phyloP scores from a whole-genome alignment of 2,329 filamentous ascomycete genomes.

The Colletotrichum tanaceti region DNA sequence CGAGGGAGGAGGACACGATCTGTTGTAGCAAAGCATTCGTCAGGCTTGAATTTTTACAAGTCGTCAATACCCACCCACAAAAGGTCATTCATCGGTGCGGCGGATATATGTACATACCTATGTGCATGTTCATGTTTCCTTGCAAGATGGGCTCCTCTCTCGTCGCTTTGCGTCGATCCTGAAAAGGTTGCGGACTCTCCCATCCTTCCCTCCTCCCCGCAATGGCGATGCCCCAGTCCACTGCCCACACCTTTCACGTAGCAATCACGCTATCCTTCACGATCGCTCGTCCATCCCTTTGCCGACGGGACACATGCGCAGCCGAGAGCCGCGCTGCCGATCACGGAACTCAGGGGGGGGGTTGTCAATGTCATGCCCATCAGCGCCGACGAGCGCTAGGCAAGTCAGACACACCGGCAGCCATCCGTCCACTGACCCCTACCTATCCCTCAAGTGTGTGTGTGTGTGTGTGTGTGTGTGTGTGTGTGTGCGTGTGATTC shows the following conservation, averaged over 20 bases:
- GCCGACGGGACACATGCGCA: background rate
- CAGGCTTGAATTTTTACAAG: slow-evolving; percentile 8
- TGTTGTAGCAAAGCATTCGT: background rate
- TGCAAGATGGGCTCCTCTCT: too few relatives aligned
- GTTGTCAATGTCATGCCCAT: background rate
- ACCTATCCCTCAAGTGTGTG: background rate
- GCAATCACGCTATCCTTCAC: background rate
- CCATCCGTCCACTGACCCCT: background rate
- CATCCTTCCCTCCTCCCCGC: background rate
- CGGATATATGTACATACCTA: too few relatives aligned
- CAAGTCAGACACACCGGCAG: background rate
- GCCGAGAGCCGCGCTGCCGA: slow-evolving; percentile 2
- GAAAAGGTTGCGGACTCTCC: too few relatives aligned
- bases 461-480: too few relatives aligned
- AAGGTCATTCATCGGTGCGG: background rate
- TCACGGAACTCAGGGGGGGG: background rate
- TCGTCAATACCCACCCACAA: slow-evolving; percentile 13
- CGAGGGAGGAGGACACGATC: background rate
- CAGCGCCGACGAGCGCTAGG: background rate
- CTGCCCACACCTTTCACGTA: background rate
- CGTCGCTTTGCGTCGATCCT: too few relatives aligned
- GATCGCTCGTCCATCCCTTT: background rate
- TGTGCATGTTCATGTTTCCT: background rate
- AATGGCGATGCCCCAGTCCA: background rate
- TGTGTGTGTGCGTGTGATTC: too few relatives aligned